Evolutionary conservation across 2,329 filamentous ascomycete species (phyloP).

Genomic region (Trichoderma aggressivum): DNA sequence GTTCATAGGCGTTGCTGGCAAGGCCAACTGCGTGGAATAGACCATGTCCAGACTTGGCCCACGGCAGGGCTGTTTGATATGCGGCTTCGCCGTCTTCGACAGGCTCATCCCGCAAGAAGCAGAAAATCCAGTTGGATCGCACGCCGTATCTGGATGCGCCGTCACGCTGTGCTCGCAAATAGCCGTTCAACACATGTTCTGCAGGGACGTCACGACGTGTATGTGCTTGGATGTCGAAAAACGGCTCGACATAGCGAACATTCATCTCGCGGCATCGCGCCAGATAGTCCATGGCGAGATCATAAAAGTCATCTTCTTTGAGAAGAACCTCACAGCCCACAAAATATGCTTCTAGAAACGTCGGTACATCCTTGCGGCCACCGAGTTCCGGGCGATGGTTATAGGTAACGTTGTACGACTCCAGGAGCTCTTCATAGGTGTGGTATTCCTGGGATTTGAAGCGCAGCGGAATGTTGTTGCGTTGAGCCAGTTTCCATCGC

Average conservation of each 20-base stretch:
- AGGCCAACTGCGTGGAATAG: slow-evolving; percentile 46
- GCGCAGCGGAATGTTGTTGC: slow-evolving; percentile 61
- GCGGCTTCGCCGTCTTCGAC: slow-evolving; percentile 65
- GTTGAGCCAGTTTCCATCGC: slow-evolving; percentile 64
- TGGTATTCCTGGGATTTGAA: slow-evolving; percentile 49
- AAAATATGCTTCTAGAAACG: slow-evolving; percentile 72
- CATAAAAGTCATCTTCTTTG: slow-evolving; percentile 65
- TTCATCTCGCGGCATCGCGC: slow-evolving; percentile 58
- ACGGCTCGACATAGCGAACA: slow-evolving; percentile 71
- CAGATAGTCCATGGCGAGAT: slow-evolving; percentile 70
- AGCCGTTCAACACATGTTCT: slow-evolving; percentile 59
- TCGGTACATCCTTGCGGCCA: slow-evolving; percentile 33
- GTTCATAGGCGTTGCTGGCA: slow-evolving; percentile 44
- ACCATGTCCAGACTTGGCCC: slow-evolving; percentile 34
- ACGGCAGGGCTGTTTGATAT: slow-evolving; percentile 46
- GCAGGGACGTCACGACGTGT: slow-evolving; percentile 62
- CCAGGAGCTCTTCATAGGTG: slow-evolving; percentile 55
- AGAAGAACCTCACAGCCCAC: slow-evolving; percentile 69
- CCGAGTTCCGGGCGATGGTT: slow-evolving; percentile 39
- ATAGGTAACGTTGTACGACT: slow-evolving; percentile 60
- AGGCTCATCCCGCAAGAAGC: slow-evolving; percentile 67
- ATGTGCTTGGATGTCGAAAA: slow-evolving; percentile 80
- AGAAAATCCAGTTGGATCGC: slow-evolving; percentile 63
- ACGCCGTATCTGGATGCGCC: slow-evolving; percentile 61
- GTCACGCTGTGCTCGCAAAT: slow-evolving; percentile 54